phyloP scores from a whole-genome alignment of 805 yeast species.

The Metschnikowia colocasiae region DNA sequence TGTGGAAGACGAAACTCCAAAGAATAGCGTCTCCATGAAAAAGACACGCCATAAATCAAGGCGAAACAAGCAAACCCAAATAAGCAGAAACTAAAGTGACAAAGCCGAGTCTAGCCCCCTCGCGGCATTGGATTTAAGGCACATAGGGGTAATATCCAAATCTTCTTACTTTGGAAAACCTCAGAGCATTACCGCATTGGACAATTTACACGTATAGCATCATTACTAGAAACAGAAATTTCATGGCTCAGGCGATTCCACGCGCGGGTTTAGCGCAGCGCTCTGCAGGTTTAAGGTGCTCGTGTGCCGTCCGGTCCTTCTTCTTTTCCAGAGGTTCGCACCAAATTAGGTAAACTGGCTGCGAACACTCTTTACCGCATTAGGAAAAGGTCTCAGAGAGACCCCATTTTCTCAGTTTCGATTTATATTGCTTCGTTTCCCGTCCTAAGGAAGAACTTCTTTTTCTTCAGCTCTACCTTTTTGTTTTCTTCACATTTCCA shows the following conservation, averaged over 20 bases:
- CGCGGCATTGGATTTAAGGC: not conserved
- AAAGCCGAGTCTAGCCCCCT: not conserved
- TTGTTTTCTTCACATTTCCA: not conserved
- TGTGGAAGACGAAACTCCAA: too few species aligned
- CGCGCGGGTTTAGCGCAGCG: not conserved
- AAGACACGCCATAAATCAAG: not conserved
- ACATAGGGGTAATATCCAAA: not conserved
- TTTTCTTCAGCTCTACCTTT: not conserved
- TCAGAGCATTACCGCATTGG: constrained; percentile 1
- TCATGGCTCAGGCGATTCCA: not conserved
- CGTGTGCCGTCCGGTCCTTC: constrained; percentile 1
- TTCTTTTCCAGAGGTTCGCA: not conserved
- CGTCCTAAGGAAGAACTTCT: not conserved
- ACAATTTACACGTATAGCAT: not conserved
- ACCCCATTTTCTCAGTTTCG: not conserved
- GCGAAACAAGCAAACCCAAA: not conserved
- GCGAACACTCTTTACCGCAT: constrained; percentile 18
- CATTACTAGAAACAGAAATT: constrained; percentile 4
- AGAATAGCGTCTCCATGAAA: too few species aligned
- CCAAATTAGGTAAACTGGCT: constrained; percentile 16
- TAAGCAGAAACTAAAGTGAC: not conserved
- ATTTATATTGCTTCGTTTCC: constrained; percentile 10
- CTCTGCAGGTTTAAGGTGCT: not conserved
- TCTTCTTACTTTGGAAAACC: not conserved
- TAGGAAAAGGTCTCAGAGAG: constrained; percentile 9